Evolutionary conservation across 2,329 filamentous ascomycete genomes (phyloP).

Genomic region (Helotiales sp.): DNA sequence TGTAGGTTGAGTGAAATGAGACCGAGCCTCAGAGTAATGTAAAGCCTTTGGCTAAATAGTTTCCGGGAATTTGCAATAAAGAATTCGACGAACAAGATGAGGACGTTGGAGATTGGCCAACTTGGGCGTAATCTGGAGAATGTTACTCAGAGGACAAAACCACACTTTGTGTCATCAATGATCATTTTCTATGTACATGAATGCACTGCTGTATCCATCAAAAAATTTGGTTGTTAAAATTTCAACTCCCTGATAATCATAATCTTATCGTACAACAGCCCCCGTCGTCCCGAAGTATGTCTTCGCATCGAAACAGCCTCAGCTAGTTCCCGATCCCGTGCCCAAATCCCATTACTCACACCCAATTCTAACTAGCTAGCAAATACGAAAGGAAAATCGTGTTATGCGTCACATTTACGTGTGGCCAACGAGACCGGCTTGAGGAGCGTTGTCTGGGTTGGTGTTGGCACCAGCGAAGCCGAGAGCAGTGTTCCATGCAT

Average conservation of each 20-base stretch:
- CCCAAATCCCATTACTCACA: not conserved
- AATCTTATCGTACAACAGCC: not conserved
- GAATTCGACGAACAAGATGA: too few relatives aligned
- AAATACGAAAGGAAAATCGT: not conserved
- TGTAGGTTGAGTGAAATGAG: too few relatives aligned
- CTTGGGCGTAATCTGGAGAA: too few relatives aligned
- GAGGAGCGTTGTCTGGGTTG: conserved; percentile 42
- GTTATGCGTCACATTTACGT: conserved; percentile 23
- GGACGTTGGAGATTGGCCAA: too few relatives aligned
- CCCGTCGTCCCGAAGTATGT: not conserved
- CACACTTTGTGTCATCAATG: not conserved
- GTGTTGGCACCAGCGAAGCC: conserved; percentile 43
- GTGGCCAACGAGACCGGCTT: conserved; percentile 39
- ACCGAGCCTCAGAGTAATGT: too few relatives aligned
- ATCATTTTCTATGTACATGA: conserved; percentile 2
- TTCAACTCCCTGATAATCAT: conserved; percentile 1
- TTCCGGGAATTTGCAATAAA: too few relatives aligned
- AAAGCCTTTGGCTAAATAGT: too few relatives aligned
- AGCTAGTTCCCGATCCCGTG: not conserved
- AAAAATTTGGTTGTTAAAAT: conserved; percentile 8
- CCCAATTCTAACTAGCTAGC: not conserved
- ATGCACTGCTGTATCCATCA: not conserved
- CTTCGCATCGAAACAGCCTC: not conserved
- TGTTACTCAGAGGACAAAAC: not conserved
- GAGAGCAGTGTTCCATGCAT: conserved; percentile 48